phyloP scores from a whole-genome alignment of 164 flowering plant genomes.

The Liquidambar formosana region DNA sequence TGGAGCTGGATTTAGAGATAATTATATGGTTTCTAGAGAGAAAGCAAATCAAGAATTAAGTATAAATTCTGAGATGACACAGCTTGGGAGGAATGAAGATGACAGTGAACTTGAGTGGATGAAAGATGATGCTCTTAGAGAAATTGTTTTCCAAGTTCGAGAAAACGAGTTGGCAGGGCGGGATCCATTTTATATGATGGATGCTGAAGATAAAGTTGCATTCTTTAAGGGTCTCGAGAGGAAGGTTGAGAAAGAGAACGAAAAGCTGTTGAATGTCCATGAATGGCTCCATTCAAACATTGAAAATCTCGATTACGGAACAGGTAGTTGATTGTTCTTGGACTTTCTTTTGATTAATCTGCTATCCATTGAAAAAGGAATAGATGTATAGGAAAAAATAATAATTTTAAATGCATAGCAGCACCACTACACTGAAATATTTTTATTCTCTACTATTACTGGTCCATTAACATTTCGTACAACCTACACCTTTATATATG shows the following conservation, averaged over 20 bases:
- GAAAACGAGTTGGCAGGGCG: conserved; percentile 85
- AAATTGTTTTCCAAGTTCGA: conserved; percentile 82
- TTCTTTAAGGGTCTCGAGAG: conserved; percentile 85
- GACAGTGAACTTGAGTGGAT: conserved; percentile 82
- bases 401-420: neutral
- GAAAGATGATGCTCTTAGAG: conserved; percentile 74
- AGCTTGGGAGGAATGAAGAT: conserved; percentile 30
- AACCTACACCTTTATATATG: neutral
- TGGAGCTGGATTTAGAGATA: conserved; percentile 69
- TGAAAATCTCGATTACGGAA: conserved; percentile 92
- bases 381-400: neutral
- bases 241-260: conserved; percentile 69
- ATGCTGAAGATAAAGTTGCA: conserved; percentile 60
- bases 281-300: conserved; percentile 79
- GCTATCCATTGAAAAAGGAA: neutral
- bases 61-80: conserved; percentile 25
- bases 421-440: neutral
- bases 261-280: conserved; percentile 59
- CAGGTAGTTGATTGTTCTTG: conserved; percentile 50
- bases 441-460: neutral
- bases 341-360: neutral
- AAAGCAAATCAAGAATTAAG: conserved; percentile 38
- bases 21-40: conserved; percentile 59
- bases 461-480: neutral
- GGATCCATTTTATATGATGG: conserved; percentile 81